Evolutionary conservation across 2,329 filamentous ascomycete genomes (phyloP).

Genomic region (Penicillium psychrosexuale): DNA sequence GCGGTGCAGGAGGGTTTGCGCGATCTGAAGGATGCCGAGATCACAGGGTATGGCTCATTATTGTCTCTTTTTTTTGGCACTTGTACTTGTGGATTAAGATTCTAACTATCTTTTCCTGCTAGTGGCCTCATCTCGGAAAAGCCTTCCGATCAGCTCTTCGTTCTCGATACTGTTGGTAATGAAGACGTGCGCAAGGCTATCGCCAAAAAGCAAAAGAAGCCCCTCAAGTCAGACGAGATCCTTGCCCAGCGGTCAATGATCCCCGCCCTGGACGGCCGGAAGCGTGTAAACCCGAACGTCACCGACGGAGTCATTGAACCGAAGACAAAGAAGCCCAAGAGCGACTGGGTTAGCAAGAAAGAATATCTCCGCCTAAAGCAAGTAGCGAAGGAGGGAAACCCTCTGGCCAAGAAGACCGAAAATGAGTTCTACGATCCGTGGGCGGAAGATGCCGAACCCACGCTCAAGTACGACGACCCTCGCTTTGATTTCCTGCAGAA

Average conservation of each 20-base stretch:
- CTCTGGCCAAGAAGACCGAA: conserved; percentile 55
- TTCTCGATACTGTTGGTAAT: conserved; percentile 73
- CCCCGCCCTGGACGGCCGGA: conserved; percentile 72
- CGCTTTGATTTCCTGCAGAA: conserved; percentile 65
- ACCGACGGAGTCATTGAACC: conserved; percentile 68
- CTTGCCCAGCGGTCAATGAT: conserved; percentile 79
- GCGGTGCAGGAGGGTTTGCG: conserved; percentile 81
- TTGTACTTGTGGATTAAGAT: conserved; percentile 3
- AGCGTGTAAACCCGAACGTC: conserved; percentile 67
- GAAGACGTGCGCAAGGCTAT: conserved; percentile 61
- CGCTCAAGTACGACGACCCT: conserved; percentile 46
- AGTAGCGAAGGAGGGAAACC: conserved; percentile 66
- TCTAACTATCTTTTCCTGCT: conserved; percentile 14
- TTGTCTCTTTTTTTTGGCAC: background rate
- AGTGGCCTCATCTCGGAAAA: conserved; percentile 87
- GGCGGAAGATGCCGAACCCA: conserved; percentile 52
- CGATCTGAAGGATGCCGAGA: conserved; percentile 81
- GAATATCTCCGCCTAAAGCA: conserved; percentile 75
- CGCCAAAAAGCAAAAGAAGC: conserved; percentile 73
- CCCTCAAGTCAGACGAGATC: conserved; percentile 87
- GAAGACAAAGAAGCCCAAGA: conserved; percentile 69
- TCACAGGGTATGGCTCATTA: conserved; percentile 64
- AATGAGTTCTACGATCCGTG: conserved; percentile 71
- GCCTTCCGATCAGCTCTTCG: conserved; percentile 77
- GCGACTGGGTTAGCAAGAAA: conserved; percentile 77